Base-by-base conservation (phyloP, 495 filamentous ascomycete species). In the Penicillium herquei region DNA sequence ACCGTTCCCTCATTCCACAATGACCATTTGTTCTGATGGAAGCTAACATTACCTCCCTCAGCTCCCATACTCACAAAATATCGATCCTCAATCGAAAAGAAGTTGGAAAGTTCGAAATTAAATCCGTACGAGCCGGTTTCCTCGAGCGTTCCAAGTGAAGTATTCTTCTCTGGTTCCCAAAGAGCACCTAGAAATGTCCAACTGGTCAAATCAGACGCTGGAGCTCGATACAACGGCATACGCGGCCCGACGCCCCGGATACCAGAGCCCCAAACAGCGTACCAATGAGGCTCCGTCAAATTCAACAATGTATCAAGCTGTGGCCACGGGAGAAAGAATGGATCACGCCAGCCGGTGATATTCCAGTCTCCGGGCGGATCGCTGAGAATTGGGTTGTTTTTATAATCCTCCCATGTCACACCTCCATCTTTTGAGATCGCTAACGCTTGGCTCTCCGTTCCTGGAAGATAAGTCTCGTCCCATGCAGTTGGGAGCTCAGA, bases 321-420 rank as follows among this genome's bases (percentile, higher is more conserved):
- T 17, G 49, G 39, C 53, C 53, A 56, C 2, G 58, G 46, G 7
- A 50, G 3, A 41, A 54, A 61, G 31, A 40, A 61, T 2, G 58
- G 58, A 50, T 61, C 58, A n/a, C 58, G 58, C 58, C 58, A 61
- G 40, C 58, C 58, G 6, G 58, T 61, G 49, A 61, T 39, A 21
- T 61, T 57, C 58, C 58, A 61, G 17, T 33, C 16, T 5, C 39
- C 45, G 11, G 58, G 58, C 1, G 58, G 54, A 7, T 54, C 41
- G 12, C 53, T 56, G 14, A 61, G 16, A 17, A 61, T 41, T 1
- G 58, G 58, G n/a, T 61, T 61, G 6, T 54, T 51, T 12, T 61
- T 44, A 31, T 61, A 61, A 16, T 61, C 8, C 16, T 54, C 30
- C 58, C 58, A 61, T 32, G 58, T 56, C 16, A 56, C 13, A 10